Conservation (phyloP, 768 basidiomycete genomes). For the Mycena vulgaris region DNA sequence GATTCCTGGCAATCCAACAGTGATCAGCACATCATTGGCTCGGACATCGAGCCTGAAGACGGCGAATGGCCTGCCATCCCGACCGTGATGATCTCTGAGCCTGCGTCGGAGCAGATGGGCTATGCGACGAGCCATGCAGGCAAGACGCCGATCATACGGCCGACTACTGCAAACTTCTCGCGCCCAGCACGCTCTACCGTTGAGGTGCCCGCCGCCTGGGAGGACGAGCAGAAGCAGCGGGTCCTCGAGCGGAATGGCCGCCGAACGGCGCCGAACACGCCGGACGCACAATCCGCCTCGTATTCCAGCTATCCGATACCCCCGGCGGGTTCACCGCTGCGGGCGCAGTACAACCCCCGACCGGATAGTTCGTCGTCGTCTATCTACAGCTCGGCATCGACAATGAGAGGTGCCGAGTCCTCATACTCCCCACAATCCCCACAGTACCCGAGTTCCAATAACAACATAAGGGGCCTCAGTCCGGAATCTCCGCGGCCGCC, state of each 20-base stretch:
- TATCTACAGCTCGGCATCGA: conserved; percentile 29
- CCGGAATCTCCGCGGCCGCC: conserved; percentile 23
- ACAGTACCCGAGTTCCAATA: background rate
- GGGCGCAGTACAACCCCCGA: conserved; percentile 14
- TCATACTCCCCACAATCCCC: background rate
- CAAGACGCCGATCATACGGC: conserved; percentile 61
- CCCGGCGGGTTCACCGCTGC: conserved; percentile 14
- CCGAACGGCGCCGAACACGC: conserved; percentile 47
- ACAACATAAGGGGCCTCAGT: background rate
- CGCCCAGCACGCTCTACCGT: conserved; percentile 68
- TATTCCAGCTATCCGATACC: background rate
- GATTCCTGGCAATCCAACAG: conserved; percentile 58
- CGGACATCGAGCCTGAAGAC: conserved; percentile 12
- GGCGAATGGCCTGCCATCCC: conserved; percentile 55
- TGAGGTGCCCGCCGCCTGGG: conserved; percentile 52
- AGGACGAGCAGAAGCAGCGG: conserved; percentile 61
- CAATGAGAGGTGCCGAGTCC: background rate
- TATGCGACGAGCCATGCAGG: conserved; percentile 42
- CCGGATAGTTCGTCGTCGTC: conserved; percentile 34
- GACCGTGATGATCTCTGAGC: conserved; percentile 69
- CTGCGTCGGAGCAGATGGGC: conserved; percentile 45
- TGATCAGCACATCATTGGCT: conserved; percentile 30
- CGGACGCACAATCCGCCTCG: conserved; percentile 19
- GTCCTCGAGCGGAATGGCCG: conserved; percentile 74
- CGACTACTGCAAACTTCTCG: conserved; percentile 74